phyloP scores from a whole-genome alignment of 306 rosid genomes.

The Acacia melanoxylon region DNA sequence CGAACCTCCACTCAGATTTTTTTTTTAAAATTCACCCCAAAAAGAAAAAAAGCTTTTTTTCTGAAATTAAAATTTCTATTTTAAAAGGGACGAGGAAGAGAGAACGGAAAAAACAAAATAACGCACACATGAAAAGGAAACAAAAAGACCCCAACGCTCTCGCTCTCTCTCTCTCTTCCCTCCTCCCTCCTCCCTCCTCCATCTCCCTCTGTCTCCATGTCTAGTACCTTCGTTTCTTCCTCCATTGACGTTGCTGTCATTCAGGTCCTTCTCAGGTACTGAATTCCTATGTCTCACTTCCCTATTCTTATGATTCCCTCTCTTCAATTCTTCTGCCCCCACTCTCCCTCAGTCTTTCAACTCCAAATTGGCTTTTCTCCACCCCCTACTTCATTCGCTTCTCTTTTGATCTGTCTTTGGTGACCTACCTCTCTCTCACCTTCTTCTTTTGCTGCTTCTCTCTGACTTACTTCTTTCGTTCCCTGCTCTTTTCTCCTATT shows the following conservation, averaged over 20 bases:
- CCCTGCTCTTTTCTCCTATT: neutral
- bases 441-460: neutral
- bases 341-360: constrained; percentile 1
- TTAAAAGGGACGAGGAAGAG: neutral
- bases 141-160: constrained; percentile 37
- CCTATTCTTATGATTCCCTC: neutral
- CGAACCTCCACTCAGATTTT: no score
- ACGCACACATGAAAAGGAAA: constrained; percentile 41
- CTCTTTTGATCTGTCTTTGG: constrained; percentile 50
- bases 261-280: constrained; percentile 23
- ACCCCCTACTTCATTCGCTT: constrained; percentile 48
- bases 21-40: no score
- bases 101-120: constrained; percentile 11
- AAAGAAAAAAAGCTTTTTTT: no score
- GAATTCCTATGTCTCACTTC: constrained; percentile 25
- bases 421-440: neutral
- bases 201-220: constrained; percentile 22
- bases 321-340: neutral
- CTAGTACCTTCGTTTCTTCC: constrained; percentile 9
- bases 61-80: no score
- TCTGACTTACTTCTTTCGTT: neutral
- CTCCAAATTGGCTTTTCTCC: constrained; percentile 32
- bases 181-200: neutral
- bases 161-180: no score
- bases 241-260: constrained; percentile 33